Conservation (phyloP, 1,284 basidiomycete species). For the Microbotryomycetes sp. region DNA sequence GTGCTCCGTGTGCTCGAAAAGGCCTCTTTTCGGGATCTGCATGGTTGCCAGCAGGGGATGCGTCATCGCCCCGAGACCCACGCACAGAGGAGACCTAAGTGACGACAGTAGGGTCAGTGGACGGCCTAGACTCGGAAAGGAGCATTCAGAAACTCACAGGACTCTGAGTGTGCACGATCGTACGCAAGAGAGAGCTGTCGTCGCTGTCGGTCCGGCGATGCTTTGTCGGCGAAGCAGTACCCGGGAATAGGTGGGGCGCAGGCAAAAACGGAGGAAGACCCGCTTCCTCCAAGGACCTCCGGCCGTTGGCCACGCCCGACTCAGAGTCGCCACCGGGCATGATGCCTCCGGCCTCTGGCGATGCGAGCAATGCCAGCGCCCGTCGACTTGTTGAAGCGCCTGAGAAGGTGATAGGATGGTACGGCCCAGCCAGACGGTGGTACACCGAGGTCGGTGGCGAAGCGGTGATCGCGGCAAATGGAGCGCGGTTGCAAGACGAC, state of each 20-base stretch:
- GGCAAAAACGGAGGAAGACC: conserved; percentile 24
- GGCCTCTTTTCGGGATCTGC: conserved; percentile 28
- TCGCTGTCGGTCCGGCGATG: conserved; percentile 18
- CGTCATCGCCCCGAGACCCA: not conserved
- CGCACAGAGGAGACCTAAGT: conserved; percentile 6
- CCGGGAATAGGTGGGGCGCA: conserved; percentile 24
- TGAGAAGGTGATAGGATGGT: conserved; percentile 32
- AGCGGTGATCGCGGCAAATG: conserved; percentile 12
- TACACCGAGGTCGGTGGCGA: conserved; percentile 35
- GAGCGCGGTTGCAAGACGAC: not conserved
- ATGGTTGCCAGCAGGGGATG: not conserved
- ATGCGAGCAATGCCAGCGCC: conserved; percentile 32
- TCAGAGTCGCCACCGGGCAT: conserved; percentile 17
- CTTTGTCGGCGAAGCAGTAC: not conserved
- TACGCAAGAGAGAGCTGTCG: conserved; percentile 19
- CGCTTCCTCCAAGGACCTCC: conserved; percentile 1
- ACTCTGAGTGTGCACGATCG: conserved; percentile 27
- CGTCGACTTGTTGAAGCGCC: conserved; percentile 15
- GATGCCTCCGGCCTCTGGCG: conserved; percentile 33
- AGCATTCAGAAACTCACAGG: conserved; percentile 14
- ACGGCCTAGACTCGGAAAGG: conserved; percentile 26
- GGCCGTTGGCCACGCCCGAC: not conserved
- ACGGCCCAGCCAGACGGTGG: conserved; percentile 34
- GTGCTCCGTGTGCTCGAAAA: conserved; percentile 8
- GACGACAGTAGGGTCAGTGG: conserved; percentile 24